Conservation (phyloP, 2,329 filamentous ascomycete species). For the Colletotrichum tamarilloi region DNA sequence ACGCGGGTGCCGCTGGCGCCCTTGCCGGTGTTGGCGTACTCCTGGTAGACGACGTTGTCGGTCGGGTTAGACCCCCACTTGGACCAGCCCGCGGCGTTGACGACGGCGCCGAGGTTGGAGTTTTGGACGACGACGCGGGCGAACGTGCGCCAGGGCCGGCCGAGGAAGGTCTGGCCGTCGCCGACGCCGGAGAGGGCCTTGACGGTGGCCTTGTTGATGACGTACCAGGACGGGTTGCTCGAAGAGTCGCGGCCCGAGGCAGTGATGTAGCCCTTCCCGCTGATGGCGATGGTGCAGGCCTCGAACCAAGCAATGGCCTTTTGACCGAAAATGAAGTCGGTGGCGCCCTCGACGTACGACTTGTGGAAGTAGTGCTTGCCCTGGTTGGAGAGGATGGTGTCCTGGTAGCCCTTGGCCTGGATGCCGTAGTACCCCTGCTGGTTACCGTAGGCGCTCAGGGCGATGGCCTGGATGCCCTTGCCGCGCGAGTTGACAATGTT, state of each 20-base stretch:
- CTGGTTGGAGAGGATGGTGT: constrained; percentile 61
- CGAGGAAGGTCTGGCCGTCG: constrained; percentile 56
- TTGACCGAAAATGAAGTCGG: constrained; percentile 71
- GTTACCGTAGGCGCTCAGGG: constrained; percentile 57
- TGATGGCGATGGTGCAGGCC: constrained; percentile 57
- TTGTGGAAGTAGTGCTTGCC: constrained; percentile 65
- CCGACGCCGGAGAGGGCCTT: constrained; percentile 51
- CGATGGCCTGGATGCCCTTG: constrained; percentile 62
- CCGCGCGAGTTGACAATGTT: constrained; percentile 63
- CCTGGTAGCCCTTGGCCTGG: constrained; percentile 64
- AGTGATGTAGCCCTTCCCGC: constrained; percentile 55
- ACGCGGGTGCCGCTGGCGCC: constrained; percentile 66
- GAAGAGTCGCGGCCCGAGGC: constrained; percentile 54
- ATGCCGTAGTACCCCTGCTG: constrained; percentile 61
- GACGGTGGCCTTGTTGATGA: constrained; percentile 57
- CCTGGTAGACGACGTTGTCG: constrained; percentile 64
- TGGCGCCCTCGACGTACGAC: constrained; percentile 65
- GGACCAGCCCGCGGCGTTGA: constrained; percentile 70
- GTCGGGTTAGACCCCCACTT: constrained; percentile 64
- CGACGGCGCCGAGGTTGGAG: constrained; percentile 63
- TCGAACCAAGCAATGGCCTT: constrained; percentile 65
- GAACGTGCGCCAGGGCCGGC: constrained; percentile 59
- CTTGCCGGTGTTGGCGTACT: constrained; percentile 69
- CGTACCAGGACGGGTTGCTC: constrained; percentile 54
- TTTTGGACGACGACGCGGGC: constrained; percentile 61